Base-by-base conservation (phyloP, 805 yeast genomes). In the Blastobotrys robertii region DNA sequence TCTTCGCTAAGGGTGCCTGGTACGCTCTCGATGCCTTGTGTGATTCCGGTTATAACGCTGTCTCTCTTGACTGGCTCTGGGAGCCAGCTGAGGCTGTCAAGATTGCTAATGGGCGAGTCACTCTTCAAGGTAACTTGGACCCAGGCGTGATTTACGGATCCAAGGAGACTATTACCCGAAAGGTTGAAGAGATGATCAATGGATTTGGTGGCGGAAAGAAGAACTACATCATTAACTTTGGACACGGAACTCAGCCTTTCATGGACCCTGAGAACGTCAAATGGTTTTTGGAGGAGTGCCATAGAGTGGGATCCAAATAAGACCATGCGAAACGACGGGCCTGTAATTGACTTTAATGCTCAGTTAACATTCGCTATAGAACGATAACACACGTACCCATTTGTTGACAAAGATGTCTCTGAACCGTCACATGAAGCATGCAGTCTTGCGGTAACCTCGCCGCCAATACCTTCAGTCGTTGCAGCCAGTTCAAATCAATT, bases 221-320 rank as follows among this genome's bases (percentile, higher is more conserved):
- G 57, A 74, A 81, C 56, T 92, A 92, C 66, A 90, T 92, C 52
- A 81, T 90, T 54, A 92, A 92, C 68, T 84, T 92, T 58, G 98
- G 98, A 38, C 98, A 92, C 56, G 98, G 98, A 12, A 92, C 98
- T 15, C 97, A 87, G 61, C 98, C 98, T 15, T 86, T 84, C 66
- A 87, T 92, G 95, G 82, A 85, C 50, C 95, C 97, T 8, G 95
- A 84, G 50, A 82, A 82, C 62, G 76, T 92, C 48, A 79, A 76
- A 47, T 84, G 77, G 65, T 92, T 92, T 67, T 69, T 92, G 58
- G 68, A 85, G 63, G 96, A 86, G 62, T 82, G 92, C 54, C 95
- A 86, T 61, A 74, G 88, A 55, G 62, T 83, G 42, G 95, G 95
- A 9, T 32, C 34, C 9, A 38, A 42, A 35, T 47, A 38, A 41